Conservation (phyloP, 2,329 filamentous ascomycete genomes). For the Fusarium goolgardi region DNA sequence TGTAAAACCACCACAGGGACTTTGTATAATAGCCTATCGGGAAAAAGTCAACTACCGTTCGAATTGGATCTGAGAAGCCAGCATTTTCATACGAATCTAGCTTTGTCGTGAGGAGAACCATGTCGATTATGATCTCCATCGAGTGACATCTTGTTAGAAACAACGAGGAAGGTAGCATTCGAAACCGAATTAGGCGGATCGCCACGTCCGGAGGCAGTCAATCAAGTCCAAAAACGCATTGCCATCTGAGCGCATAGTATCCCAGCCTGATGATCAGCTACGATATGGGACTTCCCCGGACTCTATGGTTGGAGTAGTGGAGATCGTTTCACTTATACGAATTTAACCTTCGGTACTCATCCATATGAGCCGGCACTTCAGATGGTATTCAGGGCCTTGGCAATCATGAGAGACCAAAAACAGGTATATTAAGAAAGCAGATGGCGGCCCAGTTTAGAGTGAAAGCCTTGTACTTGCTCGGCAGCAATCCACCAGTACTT, state of each 20-base stretch:
- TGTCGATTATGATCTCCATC: slow-evolving; percentile 2
- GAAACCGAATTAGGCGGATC: slow-evolving; percentile 3
- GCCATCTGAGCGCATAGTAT: slow-evolving; percentile 10
- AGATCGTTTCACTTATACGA: slow-evolving; percentile 16
- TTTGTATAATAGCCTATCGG: not conserved
- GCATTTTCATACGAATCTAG: not conserved
- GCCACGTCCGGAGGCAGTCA: slow-evolving; percentile 4
- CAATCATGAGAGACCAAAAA: not conserved
- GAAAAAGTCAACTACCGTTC: not conserved
- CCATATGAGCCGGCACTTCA: slow-evolving; percentile 23
- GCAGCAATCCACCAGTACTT: not conserved
- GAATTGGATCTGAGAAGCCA: slow-evolving; percentile 4
- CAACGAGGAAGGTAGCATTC: slow-evolving; percentile 15
- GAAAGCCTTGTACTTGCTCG: not conserved
- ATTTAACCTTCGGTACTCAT: slow-evolving; percentile 19
- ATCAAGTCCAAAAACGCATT: slow-evolving; percentile 3
- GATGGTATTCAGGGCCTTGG: not conserved
- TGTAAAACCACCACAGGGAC: not conserved
- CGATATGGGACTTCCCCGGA: slow-evolving; percentile 19
- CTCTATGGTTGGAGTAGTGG: slow-evolving; percentile 8
- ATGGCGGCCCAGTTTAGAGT: not conserved
- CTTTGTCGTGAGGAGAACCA: slow-evolving; percentile 7
- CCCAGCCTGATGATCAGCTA: slow-evolving; percentile 15
- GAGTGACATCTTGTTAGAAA: slow-evolving; percentile 1
- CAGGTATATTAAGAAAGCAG: slow-evolving; percentile 6